Base-by-base conservation (phyloP, 2,329 filamentous ascomycete species). In the Uncinocarpus reesii region DNA sequence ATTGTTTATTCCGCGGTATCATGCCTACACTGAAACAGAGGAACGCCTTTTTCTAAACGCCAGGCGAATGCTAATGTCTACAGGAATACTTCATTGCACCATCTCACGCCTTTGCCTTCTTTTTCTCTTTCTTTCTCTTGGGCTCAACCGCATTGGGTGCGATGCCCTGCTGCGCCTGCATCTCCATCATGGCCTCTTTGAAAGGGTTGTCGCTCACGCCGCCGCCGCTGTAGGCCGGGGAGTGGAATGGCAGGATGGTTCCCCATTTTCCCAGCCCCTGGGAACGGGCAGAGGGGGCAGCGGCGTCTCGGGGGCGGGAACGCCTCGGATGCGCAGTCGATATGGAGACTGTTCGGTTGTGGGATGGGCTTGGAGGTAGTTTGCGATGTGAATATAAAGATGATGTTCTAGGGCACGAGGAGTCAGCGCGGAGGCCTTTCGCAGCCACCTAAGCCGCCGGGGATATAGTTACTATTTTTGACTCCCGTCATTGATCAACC, bases 181-280 rank as follows among this genome's bases (percentile, higher is more conserved):
- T 94, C 71, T 93, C 87, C 60, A 81, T 83, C 89, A 96, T 95
- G 75, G 95, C 94, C 57, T 95, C 89, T 72, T 92, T 87, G 61
- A 96, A 81, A 53, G 95, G 79, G 62, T 96, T 94, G 66, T 98
- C 92, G 53, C 81, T 89, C 8, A 96, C 86, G 29, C 92, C 92
- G 8, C 92, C 92, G 7, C 92, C 92, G 47, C 85, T 92, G 68
- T 96, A 77, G 15, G 88, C 92, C 0, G 89, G 81, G 53, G 85
- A 93, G 61, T 94, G 84, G 55, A 93, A 81, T 18, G 92, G 92
- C 56, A 98, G 63, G 50, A 95, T 80, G 51, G 78, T 80, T 53
- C 80, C 80, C 66, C 96, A n/a, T n/a, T 83, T 72, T 94, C 95
- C 86, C 88, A 95, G 31, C 90, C 90, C 46, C 85, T 76, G 15